phyloP scores from a whole-genome alignment of 2,329 filamentous ascomycete species.

The Penicillium sp. region DNA sequence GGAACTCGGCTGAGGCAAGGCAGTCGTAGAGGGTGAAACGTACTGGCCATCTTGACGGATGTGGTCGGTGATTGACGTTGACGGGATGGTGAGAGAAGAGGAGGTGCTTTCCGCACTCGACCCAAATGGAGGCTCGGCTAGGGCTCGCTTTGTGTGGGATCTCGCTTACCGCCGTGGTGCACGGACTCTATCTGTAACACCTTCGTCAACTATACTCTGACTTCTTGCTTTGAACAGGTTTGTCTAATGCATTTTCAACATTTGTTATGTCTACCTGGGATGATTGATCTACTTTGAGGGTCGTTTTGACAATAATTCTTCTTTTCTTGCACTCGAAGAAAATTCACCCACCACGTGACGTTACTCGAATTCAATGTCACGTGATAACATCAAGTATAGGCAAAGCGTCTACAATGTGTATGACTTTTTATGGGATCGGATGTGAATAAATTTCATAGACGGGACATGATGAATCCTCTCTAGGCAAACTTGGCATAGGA shows the following conservation, averaged over 20 bases:
- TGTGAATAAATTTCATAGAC: neutral
- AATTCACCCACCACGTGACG: neutral
- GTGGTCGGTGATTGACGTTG: slow-evolving; percentile 42
- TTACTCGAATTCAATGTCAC: neutral
- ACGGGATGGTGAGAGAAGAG: slow-evolving; percentile 34
- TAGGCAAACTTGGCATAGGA: neutral
- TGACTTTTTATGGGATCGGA: neutral
- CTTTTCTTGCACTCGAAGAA: neutral
- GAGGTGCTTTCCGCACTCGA: slow-evolving; percentile 30
- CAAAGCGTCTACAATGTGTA: neutral
- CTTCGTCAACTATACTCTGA: neutral
- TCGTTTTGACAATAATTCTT: neutral
- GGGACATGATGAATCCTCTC: neutral
- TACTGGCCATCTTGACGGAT: slow-evolving; percentile 50
- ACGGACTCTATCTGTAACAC: slow-evolving; percentile 13
- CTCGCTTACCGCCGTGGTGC: slow-evolving; percentile 39
- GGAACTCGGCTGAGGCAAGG: neutral
- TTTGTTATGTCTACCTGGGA: neutral
- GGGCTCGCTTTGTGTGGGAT: slow-evolving; percentile 42
- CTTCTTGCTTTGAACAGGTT: neutral
- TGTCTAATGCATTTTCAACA: neutral
- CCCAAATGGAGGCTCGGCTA: slow-evolving; percentile 34
- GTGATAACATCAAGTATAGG: neutral
- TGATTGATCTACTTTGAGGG: neutral
- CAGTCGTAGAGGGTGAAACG: slow-evolving; percentile 22